Evolutionary conservation across 441 rosid species (phyloP), one percentile per base, ranked within the genome.

Genomic region (Oxalis stricta): DNA sequence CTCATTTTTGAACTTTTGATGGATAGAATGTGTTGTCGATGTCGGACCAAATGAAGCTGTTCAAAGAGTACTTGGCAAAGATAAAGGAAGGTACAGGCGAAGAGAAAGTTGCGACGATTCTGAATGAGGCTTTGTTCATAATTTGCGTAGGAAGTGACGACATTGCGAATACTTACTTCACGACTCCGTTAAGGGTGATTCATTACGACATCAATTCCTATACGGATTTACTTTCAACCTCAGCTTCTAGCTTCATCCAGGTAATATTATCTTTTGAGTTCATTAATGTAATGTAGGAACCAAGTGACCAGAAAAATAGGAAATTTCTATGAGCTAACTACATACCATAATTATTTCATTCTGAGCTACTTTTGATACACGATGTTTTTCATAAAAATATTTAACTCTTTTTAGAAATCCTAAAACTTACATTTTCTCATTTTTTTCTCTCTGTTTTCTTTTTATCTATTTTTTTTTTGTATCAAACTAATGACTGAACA

Each of bases 101-200:
- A 56, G 66, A 64, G 19, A 66, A 45, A 57, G 49, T 78, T 10
- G 48, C 63, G 0, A 34, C 59, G 54, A 70, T 72, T 46, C 6
- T 79, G 38, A 61, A 66, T 16, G 63, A 69, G 7, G 44, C 70
- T 33, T 0, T 81, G 10, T 59, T 52, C 34, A 4, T 77, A 8
- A 55, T 77, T 18, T 58, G 66, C 5, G 66, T 73, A 6, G 80
- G 86, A 13, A 77, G 73, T 52, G 65, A 75, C 8, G 86, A 81
- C 69, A 52, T 81, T 18, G 84, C 61, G n/a, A 63, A 63, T 34
- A 71, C 78, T 9, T 81, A 75, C 29, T 75, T 57, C 17, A 43
- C 38, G 11, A 35, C 55, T 6, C 69, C 65, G 5, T 41, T 41
- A 0, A 36, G 70, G 46, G 55, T 35, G 45, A 24, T 29, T 5